Evolutionary conservation across 805 yeast genomes (phyloP).

Genomic region (Wickerhamomyces bovis): DNA sequence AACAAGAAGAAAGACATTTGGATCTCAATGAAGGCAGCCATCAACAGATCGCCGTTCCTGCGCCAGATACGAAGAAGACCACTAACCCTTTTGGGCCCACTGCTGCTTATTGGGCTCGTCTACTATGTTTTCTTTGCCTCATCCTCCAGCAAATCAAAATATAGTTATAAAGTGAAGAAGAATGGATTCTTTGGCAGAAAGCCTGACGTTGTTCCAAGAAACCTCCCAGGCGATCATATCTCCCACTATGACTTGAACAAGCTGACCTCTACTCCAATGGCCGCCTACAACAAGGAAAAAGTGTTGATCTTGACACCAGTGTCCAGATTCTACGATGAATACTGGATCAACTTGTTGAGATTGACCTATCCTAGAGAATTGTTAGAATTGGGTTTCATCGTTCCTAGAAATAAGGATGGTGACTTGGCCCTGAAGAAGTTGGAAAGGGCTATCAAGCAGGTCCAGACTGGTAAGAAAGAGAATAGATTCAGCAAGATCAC

Average conservation of each 20-base stretch:
- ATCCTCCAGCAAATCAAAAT: conserved; percentile 21
- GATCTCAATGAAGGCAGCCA: conserved; percentile 20
- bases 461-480: conserved; percentile 58
- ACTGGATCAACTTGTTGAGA: conserved; percentile 78
- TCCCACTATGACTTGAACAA: conserved; percentile 81
- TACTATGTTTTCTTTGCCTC: conserved; percentile 38
- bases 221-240: conserved; percentile 66
- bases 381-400: conserved; percentile 84
- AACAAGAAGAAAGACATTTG: neutral
- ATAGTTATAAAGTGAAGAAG: conserved; percentile 23
- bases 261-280: conserved; percentile 63
- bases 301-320: conserved; percentile 87
- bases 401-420: conserved; percentile 80
- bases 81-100: conserved; percentile 39
- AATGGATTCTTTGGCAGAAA: conserved; percentile 33
- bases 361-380: conserved; percentile 79
- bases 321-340: conserved; percentile 76
- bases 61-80: conserved; percentile 62
- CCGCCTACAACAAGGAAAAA: conserved; percentile 72
- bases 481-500: conserved; percentile 77
- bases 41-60: conserved; percentile 28
- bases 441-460: conserved; percentile 67
- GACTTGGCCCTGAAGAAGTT: conserved; percentile 67
- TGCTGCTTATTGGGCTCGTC: conserved; percentile 35
- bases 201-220: conserved; percentile 53